Conservation (phyloP, 768 basidiomycete genomes). For the Amanita pallidorosea region DNA sequence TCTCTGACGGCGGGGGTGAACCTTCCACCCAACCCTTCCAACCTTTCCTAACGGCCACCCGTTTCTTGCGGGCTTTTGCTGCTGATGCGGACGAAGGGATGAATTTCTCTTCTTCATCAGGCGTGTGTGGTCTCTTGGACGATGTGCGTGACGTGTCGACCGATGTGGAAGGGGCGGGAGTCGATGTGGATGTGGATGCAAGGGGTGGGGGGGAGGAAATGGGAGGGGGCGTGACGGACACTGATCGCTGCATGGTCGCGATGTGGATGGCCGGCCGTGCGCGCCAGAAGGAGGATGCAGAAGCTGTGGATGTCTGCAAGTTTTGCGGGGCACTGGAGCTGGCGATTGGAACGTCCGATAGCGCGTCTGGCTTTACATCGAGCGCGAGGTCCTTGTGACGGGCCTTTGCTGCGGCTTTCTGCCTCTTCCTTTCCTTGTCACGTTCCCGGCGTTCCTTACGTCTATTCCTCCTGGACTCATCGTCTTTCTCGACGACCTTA, state of each 20-base stretch:
- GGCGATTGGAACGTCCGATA: constrained; percentile 15
- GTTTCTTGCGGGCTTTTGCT: constrained; percentile 40
- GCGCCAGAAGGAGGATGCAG: constrained; percentile 50
- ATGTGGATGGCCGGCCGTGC: constrained; percentile 68
- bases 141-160: constrained; percentile 68
- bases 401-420: constrained; percentile 15
- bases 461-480: constrained; percentile 41
- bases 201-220: constrained; percentile 27
- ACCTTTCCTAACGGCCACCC: constrained; percentile 62
- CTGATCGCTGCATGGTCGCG: constrained; percentile 55
- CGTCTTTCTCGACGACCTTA: constrained; percentile 50
- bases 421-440: constrained; percentile 37
- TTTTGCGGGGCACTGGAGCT: constrained; percentile 18
- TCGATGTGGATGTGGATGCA: constrained; percentile 57
- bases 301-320: constrained; percentile 15
- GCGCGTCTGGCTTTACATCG: constrained; percentile 18
- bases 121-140: constrained; percentile 71
- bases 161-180: constrained; percentile 67
- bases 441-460: constrained; percentile 46
- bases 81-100: constrained; percentile 15
- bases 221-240: constrained; percentile 69
- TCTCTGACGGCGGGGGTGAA: constrained; percentile 68
- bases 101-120: constrained; percentile 46
- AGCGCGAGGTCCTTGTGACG: constrained; percentile 21
- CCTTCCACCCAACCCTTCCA: constrained; percentile 93